These are phyloP conservation scores for Saururus chinensis DNA, from an alignment of 164 flowering plant species.

Conservation along the genomic window DNA sequence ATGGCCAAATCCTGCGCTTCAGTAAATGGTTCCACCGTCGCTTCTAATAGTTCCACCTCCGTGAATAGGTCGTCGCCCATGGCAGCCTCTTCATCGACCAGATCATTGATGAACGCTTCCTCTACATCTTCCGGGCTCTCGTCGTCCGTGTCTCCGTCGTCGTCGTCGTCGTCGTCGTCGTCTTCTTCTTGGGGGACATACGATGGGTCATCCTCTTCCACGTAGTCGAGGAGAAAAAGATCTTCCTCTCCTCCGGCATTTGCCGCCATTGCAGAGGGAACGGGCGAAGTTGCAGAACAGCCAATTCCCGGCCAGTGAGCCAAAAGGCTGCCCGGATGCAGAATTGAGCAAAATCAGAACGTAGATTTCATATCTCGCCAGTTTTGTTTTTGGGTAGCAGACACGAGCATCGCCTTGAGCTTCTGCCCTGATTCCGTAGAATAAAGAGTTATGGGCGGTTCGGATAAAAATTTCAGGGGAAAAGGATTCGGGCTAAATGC, in stretches of 20 bases:
- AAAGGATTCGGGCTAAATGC: no score
- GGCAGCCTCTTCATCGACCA: neutral
- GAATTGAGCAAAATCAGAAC: no score
- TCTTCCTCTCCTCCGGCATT: neutral
- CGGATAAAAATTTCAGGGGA: no score
- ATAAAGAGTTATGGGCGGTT: no score
- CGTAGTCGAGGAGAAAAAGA: neutral
- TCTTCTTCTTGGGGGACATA: slow-evolving; percentile 1
- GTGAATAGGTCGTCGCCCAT: no score
- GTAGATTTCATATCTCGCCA: no score
- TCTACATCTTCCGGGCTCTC: neutral
- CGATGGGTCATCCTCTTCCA: neutral
- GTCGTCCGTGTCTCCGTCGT: neutral
- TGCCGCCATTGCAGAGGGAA: neutral
- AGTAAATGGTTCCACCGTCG: neutral
- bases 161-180: neutral
- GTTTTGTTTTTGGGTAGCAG: no score
- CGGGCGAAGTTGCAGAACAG: neutral
- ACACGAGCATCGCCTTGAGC: no score
- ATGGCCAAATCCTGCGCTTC: neutral
- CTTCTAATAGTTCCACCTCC: no score
- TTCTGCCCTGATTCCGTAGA: no score
- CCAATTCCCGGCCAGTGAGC: neutral
- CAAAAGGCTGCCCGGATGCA: no score
- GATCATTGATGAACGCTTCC: neutral